phyloP scores from a whole-genome alignment of 179 eudicot species.

The Spinacia oleracea region DNA sequence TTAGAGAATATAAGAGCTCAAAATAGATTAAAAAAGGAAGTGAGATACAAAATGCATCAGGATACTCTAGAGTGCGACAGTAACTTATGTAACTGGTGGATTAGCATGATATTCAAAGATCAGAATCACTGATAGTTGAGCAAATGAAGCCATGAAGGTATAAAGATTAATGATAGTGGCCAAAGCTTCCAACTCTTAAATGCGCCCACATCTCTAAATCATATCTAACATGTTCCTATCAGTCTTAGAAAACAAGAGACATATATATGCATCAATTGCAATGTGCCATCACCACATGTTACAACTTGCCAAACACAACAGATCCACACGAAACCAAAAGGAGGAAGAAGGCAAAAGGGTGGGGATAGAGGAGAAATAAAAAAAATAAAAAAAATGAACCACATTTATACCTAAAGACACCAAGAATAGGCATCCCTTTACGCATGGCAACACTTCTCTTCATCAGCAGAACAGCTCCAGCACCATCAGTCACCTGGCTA shows the following conservation, averaged over 20 bases:
- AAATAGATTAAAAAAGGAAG: background rate
- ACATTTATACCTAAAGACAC: constrained; percentile 73
- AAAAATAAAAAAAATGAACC: background rate
- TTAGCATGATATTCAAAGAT: background rate
- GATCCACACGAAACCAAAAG: background rate
- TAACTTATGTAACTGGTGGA: background rate
- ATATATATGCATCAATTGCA: background rate
- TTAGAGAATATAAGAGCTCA: background rate
- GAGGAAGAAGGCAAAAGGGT: background rate
- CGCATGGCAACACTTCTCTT: constrained; percentile 81
- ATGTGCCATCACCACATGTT: background rate
- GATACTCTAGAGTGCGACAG: background rate
- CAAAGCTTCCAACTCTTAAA: background rate
- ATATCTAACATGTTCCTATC: background rate
- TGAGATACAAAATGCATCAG: background rate
- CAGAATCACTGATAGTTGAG: background rate
- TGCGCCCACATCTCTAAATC: background rate
- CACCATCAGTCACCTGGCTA: constrained; percentile 98
- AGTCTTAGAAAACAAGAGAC: background rate
- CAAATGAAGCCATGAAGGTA: background rate
- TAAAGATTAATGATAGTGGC: background rate
- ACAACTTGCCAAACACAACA: background rate
- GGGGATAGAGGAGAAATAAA: background rate
- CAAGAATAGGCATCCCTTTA: constrained; percentile 88
- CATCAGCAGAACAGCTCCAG: constrained; percentile 97